Base-by-base conservation (phyloP, 1,139 yeast genomes). In the Saccharomyces uvarum region DNA sequence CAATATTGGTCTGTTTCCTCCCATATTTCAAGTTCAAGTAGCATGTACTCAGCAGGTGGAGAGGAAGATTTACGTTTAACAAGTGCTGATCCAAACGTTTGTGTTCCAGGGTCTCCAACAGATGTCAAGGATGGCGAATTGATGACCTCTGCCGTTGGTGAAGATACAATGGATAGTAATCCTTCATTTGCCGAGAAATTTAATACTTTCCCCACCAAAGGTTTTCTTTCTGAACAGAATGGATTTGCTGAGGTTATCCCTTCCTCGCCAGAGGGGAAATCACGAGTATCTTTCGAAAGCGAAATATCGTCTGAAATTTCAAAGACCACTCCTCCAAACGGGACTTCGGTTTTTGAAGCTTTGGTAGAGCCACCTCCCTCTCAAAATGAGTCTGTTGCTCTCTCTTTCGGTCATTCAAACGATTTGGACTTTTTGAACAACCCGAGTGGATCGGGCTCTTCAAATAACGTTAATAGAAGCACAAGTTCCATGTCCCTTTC, bases 401-500 rank as follows among this genome's bases (percentile, higher is more conserved):
- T 38, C 7, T 38, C 44, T 19, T 38, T 38, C 13, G 19, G 44
- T 19, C 44, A 38, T 4, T 38, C 44, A 19, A 38, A 19, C 19
- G 44, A 38, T 19, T 38, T 38, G 44, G 44, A 38, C 6, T 38
- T 38, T 38, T 38, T 38, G 44, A 38, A 38, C 13, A 19, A 38
- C 21, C 24, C 44, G 19, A 38, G 44, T 13, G 44, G 44, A 9
- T 38, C 44, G 24, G 44, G 44, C 26, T 38, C 44, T 38, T 38
- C 44, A 9, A 38, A 38, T 19, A 26, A 38, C 26, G 19, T 38
- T 13, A 19, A 38, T 19, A 38, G 44, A 38, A 38, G 44, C 5
- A 9, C 44, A 3, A 19, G 44, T 16, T 38, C 44, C n/a, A 7
- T 38, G 11, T 38, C 44, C 9, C 44, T 38, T 62, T 71, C 84